Base-by-base conservation (phyloP, 371 early-diverging fungal species). In the Mortierella sp. region DNA sequence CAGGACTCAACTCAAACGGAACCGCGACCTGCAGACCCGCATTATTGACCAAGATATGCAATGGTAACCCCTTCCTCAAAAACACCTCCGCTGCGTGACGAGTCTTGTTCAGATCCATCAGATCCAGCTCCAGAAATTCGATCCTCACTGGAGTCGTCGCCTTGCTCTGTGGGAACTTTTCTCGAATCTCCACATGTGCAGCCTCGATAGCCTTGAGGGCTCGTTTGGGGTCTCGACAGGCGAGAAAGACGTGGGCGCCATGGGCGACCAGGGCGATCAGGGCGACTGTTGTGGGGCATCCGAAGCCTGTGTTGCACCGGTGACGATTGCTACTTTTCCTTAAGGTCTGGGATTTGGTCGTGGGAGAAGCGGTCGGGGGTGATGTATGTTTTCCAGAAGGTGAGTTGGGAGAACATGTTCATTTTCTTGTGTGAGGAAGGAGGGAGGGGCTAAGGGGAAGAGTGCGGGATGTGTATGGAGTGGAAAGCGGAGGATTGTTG, bases 221-320 rank as follows among this genome's bases (percentile, higher is more conserved):
- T 8, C 89, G 89, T 69, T 89, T 80, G 14, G 79, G 71, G 64
- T 82, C 91, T 37, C 95, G 90, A 82, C 92, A 93, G 6, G 91
- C 93, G 34, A 94, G 86, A 46, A 90, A 90, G 80, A 93, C 89
- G n/a, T 88, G 87, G 46, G 93, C 92, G 9, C 87, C 87, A 72
- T 93, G 91, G 37, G 78, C 87, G 3, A 92, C 94, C 64, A 94
- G 88, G 79, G 78, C 87, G 3, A 92, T 94, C 64, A 94, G 88
- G 79, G 92, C 91, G 14, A 86, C 57, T 10, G 88, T 90, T 69
- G 92, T 92, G 1, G 88, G 88, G 77, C 88, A 88, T 50, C 95
- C 95, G 50, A 95, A 89, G 79, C 96, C 95, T 16, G 91, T 88
- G 78, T 90, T 92, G 91, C 92, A 44, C 96, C 96, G 28, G 95